Conservation (phyloP, 129 eudicot genomes). For the Scalesia atractyloides region DNA sequence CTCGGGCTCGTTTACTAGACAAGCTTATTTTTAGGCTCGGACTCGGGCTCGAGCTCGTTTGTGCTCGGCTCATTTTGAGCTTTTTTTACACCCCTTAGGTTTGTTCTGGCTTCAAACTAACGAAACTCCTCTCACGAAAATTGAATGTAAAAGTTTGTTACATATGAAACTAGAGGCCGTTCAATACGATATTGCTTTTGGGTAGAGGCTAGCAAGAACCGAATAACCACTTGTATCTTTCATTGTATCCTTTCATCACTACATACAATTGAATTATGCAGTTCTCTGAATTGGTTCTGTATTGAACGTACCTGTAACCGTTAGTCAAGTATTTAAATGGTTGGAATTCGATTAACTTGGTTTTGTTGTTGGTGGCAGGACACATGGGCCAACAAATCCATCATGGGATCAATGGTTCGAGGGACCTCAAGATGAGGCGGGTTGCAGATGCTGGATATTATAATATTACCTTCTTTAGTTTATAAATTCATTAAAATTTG, state of each 20-base stretch:
- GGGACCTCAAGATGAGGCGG: constrained; percentile 72
- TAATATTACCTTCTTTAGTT: constrained; percentile 31
- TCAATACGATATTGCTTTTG: too few species aligned
- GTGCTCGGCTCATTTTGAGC: too few species aligned
- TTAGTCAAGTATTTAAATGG: background rate
- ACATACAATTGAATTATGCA: background rate
- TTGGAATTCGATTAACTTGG: background rate
- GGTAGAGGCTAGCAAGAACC: too few species aligned
- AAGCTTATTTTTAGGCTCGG: too few species aligned
- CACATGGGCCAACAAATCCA: constrained; percentile 74
- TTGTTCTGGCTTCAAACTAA: background rate
- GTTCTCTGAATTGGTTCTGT: background rate
- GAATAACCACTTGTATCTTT: too few species aligned
- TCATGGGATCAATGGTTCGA: constrained; percentile 97
- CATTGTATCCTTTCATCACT: too few species aligned
- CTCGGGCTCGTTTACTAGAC: too few species aligned
- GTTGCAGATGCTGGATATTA: constrained; percentile 79
- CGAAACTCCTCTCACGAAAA: background rate
- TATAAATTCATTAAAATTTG: background rate
- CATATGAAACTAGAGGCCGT: background rate
- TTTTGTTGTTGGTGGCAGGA: constrained; percentile 43
- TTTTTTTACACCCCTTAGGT: background rate
- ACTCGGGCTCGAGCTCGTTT: too few species aligned
- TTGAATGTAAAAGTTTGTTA: background rate
- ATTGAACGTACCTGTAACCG: background rate